These are phyloP conservation scores for Boletus rex-veris DNA, from an alignment of 768 basidiomycete genomes.

Conservation along the genomic window DNA sequence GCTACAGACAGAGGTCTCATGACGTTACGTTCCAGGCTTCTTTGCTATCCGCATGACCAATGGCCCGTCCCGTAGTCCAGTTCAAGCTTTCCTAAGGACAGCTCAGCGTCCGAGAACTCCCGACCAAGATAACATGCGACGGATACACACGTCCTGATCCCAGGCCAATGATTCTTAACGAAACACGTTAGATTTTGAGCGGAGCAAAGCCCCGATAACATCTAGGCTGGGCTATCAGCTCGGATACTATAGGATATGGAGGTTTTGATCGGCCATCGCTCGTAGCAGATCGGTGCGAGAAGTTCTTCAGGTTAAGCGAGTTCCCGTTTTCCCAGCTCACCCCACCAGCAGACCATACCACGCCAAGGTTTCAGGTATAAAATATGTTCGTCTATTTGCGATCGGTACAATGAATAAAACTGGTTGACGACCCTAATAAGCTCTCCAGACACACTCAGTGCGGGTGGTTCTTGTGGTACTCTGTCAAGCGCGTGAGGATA, in stretches of 20 bases:
- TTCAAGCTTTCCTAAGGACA: not conserved
- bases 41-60: conserved; percentile 2
- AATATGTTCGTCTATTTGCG: conserved; percentile 26
- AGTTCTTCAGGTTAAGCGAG: not conserved
- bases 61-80: not conserved
- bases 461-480: conserved; percentile 90
- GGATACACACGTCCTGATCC: not conserved
- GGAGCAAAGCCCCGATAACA: not conserved
- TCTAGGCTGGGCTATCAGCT: conserved; percentile 1
- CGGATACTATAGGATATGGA: not conserved
- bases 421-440: conserved; percentile 3
- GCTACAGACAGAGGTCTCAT: not conserved
- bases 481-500: conserved; percentile 40
- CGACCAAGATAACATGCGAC: not conserved
- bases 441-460: conserved; percentile 45
- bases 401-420: conserved; percentile 19
- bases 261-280: not conserved
- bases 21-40: not conserved
- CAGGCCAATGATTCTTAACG: not conserved
- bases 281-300: not conserved
- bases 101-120: not conserved
- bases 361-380: conserved; percentile 9
- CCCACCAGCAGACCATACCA: not conserved
- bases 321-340: not conserved
- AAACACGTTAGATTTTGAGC: not conserved